Base-by-base conservation (phyloP, 73 alveolate species). In the Paramecium sexaurelia region DNA sequence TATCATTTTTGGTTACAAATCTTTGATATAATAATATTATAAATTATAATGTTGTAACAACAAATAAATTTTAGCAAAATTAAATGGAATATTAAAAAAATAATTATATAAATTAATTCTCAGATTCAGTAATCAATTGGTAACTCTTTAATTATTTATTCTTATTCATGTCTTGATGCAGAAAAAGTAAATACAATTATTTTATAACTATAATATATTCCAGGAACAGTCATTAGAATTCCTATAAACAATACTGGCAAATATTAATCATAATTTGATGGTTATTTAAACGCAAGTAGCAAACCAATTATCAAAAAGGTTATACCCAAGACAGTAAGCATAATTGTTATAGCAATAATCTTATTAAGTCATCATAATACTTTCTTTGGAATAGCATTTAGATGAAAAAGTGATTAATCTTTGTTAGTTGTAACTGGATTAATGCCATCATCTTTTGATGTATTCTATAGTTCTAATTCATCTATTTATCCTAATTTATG, bases 271-370 rank as follows among this genome's bases (percentile, higher is more conserved):
- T 73, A 73, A 36, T 73, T 73, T 1, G 66, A 33, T 27, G 67
- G 87, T 22, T 33, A 17, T 39, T 15, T 27, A n/a, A 27, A 17
- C 32, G 11, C 8, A 4, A 73, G 26, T 17, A 33, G 13, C 24
- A 73, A 1, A 17, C 87, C 87, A 73, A 73, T 20, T 5, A 73
- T 73, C 61, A 73, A 73, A 32, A 73, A 73, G 27, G 87, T 39
- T 36, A 39, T 27, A 1, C 87, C 87, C 13, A 73, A 20, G 7
- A 73, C n/a, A 11, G 57, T 36, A 9, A 73, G 57, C 87, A 73
- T 73, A 15, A 39, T 39, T 5, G 87, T 73, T 22, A 73, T 73
- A 10, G 87, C 87, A 73, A 73, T n/a, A 6, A 73, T 39, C 57
- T 73, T 37, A 33, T 73, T 36, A 19, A 36, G 9, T n/a, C n/a